These are phyloP conservation scores for Scalesia atractyloides DNA, from an alignment of 129 eudicot species.

Conservation along the genomic window DNA sequence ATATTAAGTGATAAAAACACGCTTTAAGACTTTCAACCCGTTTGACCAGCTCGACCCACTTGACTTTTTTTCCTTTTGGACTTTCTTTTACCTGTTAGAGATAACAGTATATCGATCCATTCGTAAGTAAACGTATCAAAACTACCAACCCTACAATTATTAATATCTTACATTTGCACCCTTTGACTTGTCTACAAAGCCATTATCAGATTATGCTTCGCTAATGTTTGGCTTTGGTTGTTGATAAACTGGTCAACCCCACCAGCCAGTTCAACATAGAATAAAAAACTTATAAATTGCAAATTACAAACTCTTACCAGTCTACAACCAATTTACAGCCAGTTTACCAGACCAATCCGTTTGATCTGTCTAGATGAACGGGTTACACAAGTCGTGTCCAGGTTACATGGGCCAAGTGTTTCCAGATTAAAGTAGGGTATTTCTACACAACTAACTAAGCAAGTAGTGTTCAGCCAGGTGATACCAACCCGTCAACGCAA, in stretches of 20 bases:
- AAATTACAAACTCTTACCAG: neutral
- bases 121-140: neutral
- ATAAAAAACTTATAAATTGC: neutral
- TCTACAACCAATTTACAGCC: neutral
- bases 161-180: conserved; percentile 72
- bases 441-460: too few relatives aligned
- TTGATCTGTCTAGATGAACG: neutral
- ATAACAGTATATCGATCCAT: neutral
- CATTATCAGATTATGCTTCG: conserved; percentile 52
- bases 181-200: conserved; percentile 79
- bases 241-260: neutral
- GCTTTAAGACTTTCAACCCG: too few relatives aligned
- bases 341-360: neutral
- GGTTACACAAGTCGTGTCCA: neutral
- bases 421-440: too few relatives aligned
- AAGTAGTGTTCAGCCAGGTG: too few relatives aligned
- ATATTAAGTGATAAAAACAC: too few relatives aligned
- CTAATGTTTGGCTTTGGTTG: neutral
- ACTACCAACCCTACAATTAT: neutral
- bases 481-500: neutral
- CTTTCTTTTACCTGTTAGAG: neutral
- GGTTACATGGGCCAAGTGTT: too few relatives aligned
- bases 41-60: too few relatives aligned
- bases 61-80: too few relatives aligned
- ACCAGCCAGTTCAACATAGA: neutral